Conservation (phyloP, 2,329 filamentous ascomycete species). For the Aciculosporium take region DNA sequence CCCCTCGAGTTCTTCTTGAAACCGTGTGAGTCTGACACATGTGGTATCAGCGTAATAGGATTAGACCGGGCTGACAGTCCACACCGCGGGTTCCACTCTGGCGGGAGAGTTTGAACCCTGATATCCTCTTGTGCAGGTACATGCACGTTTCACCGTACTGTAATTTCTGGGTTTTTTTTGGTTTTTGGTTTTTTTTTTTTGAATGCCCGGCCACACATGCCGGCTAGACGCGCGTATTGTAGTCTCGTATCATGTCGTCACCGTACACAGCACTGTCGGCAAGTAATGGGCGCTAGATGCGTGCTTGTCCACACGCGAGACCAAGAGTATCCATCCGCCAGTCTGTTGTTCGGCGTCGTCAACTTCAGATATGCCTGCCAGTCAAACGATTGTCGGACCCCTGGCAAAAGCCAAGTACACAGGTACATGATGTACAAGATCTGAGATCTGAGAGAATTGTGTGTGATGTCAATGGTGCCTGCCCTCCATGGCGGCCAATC, state of each 20-base stretch:
- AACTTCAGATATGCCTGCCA: no score
- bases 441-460: no score
- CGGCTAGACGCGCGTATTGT: background rate
- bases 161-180: no score
- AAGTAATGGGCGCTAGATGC: background rate
- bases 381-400: no score
- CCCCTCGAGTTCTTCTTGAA: conserved; percentile 1
- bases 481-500: no score
- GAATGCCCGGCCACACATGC: conserved; percentile 1
- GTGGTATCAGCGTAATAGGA: conserved; percentile 4
- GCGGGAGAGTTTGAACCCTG: conserved; percentile 4
- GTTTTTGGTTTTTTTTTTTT: no score
- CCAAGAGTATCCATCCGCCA: no score
- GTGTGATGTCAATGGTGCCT: no score
- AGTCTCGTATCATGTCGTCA: background rate
- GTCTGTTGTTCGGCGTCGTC: no score
- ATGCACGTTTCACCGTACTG: background rate
- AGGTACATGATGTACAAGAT: no score
- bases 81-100: conserved; percentile 10
- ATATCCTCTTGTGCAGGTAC: conserved; percentile 5
- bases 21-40: conserved; percentile 1
- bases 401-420: no score
- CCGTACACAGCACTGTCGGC: background rate
- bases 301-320: no score
- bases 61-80: conserved; percentile 7